A percentile compares a stretch with the other conserved stretches of the same genome.
Conservation (phyloP, 2,329 filamentous ascomycete genomes). For the Ophiostoma fasciatum region DNA sequence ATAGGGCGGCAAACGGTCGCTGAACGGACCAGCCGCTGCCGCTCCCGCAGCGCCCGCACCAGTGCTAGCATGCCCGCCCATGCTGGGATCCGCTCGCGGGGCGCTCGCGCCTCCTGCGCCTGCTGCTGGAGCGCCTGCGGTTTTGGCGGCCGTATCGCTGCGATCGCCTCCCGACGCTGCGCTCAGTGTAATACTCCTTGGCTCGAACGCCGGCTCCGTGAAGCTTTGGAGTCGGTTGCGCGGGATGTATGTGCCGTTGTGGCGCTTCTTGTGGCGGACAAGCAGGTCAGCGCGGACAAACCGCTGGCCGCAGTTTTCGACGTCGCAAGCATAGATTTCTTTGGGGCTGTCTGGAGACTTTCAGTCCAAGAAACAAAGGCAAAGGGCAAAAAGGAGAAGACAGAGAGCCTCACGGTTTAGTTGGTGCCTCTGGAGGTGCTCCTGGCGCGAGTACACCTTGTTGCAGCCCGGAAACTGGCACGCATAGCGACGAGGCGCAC, state of each 20-base stretch:
- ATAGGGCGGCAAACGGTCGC: conserved; percentile 8
- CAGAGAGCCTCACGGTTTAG: conserved; percentile 46
- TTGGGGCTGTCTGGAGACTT: conserved; percentile 52
- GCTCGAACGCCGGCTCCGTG: conserved; percentile 19
- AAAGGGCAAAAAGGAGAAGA: conserved; percentile 4
- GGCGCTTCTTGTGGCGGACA: conserved; percentile 50
- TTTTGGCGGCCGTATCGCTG: conserved; percentile 10
- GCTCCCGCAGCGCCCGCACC: conserved; percentile 7
- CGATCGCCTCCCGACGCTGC: conserved; percentile 8
- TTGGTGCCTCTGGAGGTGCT: conserved; percentile 71
- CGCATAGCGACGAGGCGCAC: conserved; percentile 35
- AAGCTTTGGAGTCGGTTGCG: conserved; percentile 36
- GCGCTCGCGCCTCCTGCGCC: neutral
- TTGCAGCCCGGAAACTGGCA: conserved; percentile 60
- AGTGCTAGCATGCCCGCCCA: neutral
- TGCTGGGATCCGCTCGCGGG: neutral
- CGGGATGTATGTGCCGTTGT: conserved; percentile 39
- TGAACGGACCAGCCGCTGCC: conserved; percentile 4
- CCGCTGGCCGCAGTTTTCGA: conserved; percentile 56
- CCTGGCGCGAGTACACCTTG: conserved; percentile 66
- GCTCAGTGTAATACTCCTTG: neutral
- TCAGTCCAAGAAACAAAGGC: conserved; percentile 11
- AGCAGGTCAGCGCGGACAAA: conserved; percentile 71
- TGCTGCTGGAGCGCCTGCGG: neutral
- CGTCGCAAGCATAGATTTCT: conserved; percentile 65